phyloP scores from a whole-genome alignment of 768 basidiomycete genomes.

The Coprinopsis cinerea region DNA sequence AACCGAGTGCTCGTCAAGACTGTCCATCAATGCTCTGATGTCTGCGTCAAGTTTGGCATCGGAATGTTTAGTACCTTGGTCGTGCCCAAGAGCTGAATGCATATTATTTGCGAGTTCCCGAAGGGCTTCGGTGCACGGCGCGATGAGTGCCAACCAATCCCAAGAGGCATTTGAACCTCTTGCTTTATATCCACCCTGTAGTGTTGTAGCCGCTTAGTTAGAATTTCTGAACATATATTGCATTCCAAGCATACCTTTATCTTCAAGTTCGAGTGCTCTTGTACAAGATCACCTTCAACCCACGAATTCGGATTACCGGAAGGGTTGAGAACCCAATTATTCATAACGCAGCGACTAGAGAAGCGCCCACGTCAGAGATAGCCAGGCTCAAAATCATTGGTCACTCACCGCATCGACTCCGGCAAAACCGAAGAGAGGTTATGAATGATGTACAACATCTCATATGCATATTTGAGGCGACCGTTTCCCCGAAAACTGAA shows the following conservation, averaged over 20 bases:
- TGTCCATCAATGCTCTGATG: conserved; percentile 19
- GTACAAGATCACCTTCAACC: conserved; percentile 26
- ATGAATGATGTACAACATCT: conserved; percentile 25
- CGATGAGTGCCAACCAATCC: conserved; percentile 22
- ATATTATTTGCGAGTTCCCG: conserved; percentile 16
- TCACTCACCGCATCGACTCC: conserved; percentile 16
- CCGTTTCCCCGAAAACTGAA: conserved; percentile 26
- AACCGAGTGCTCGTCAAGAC: conserved; percentile 19
- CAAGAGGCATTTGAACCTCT: conserved; percentile 20
- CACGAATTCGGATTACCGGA: conserved; percentile 21
- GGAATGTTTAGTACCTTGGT: conserved; percentile 17
- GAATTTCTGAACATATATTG: background rate
- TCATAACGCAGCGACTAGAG: conserved; percentile 18
- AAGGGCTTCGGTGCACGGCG: conserved; percentile 20
- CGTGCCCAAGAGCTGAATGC: conserved; percentile 15
- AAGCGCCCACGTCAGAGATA: background rate
- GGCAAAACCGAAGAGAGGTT: conserved; percentile 22
- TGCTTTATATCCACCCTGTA: conserved; percentile 19
- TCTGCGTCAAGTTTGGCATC: conserved; percentile 15
- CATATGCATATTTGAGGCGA: conserved; percentile 27
- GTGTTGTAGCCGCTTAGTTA: background rate
- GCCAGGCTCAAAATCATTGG: background rate
- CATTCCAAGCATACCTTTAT: conserved; percentile 20
- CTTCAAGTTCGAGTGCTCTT: conserved; percentile 30
- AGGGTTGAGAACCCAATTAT: conserved; percentile 31